Conservation (phyloP, 345 rosid genomes). For the Acer campestre region DNA sequence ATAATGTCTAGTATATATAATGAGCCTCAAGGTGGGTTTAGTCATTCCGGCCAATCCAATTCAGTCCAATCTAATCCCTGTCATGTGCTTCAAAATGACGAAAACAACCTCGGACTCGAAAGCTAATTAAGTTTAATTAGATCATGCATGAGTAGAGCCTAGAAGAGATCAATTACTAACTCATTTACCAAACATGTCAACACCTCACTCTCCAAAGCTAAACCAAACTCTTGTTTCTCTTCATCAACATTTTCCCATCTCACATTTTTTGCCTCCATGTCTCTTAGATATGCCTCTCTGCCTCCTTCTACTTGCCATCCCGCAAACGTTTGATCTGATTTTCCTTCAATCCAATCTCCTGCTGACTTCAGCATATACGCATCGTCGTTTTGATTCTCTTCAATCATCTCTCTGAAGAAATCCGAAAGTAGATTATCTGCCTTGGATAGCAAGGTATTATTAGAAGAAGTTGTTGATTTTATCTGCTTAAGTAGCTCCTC, state of each 20-base stretch:
- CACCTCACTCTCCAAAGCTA: constrained; percentile 48
- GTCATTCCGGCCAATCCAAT: constrained; percentile 15
- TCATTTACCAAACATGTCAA: constrained; percentile 59
- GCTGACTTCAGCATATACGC: constrained; percentile 32
- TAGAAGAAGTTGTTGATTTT: constrained; percentile 11
- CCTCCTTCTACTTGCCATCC: constrained; percentile 63
- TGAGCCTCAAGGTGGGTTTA: constrained; percentile 23
- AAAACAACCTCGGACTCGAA: constrained; percentile 5
- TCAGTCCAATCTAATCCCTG: no score
- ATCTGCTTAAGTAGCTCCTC: constrained; percentile 23
- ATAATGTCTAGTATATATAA: background rate
- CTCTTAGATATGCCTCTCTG: constrained; percentile 50
- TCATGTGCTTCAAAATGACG: constrained; percentile 19
- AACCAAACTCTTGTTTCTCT: constrained; percentile 38
- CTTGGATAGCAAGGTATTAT: background rate
- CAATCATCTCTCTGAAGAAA: constrained; percentile 50
- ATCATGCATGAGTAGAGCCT: no score
- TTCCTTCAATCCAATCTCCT: constrained; percentile 61
- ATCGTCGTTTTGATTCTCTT: background rate
- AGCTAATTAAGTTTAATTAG: no score
- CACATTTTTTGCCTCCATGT: constrained; percentile 44
- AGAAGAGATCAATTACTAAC: constrained; percentile 40
- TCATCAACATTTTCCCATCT: constrained; percentile 37
- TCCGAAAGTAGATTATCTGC: constrained; percentile 47
- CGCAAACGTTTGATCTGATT: constrained; percentile 37